These are phyloP conservation scores for Cyberlindnera maritima DNA, from an alignment of 805 yeast genomes.

Conservation along the genomic window DNA sequence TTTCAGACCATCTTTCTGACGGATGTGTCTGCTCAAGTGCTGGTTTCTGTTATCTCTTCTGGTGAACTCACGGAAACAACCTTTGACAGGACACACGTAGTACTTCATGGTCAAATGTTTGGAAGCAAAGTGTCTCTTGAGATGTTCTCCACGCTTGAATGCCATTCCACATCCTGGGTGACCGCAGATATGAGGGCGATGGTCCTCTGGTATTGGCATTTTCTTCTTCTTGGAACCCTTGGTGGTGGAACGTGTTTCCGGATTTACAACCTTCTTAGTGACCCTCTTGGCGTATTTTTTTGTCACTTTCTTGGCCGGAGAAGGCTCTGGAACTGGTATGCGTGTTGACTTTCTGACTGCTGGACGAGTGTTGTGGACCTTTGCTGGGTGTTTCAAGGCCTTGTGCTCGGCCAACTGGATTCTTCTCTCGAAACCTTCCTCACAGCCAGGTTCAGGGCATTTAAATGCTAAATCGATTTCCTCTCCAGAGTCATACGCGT, in stretches of 20 bases:
- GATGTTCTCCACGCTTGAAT: slow-evolving; percentile 10
- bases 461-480: neutral
- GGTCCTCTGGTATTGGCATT: neutral
- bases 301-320: neutral
- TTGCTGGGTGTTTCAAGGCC: neutral
- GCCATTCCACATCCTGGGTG: slow-evolving; percentile 7
- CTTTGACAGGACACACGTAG: slow-evolving; percentile 6
- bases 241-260: neutral
- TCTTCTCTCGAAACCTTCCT: neutral
- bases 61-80: slow-evolving; percentile 7
- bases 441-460: neutral
- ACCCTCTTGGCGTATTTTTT: too few species aligned
- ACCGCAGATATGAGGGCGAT: slow-evolving; percentile 7
- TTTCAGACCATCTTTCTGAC: slow-evolving; percentile 2
- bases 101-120: slow-evolving; percentile 2
- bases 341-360: neutral
- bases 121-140: slow-evolving; percentile 11
- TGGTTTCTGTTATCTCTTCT: slow-evolving; percentile 12
- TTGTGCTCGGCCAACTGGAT: slow-evolving; percentile 1
- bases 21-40: slow-evolving; percentile 10
- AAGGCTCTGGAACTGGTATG: neutral
- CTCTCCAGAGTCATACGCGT: neutral
- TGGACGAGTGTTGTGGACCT: neutral
- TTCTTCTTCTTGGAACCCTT: neutral
- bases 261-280: neutral